Percentiles rank a stretch among this genome's conserved stretches.
phyloP scores from a whole-genome alignment of 148 eudicot genomes.

The Camellia lanceoleosa region DNA sequence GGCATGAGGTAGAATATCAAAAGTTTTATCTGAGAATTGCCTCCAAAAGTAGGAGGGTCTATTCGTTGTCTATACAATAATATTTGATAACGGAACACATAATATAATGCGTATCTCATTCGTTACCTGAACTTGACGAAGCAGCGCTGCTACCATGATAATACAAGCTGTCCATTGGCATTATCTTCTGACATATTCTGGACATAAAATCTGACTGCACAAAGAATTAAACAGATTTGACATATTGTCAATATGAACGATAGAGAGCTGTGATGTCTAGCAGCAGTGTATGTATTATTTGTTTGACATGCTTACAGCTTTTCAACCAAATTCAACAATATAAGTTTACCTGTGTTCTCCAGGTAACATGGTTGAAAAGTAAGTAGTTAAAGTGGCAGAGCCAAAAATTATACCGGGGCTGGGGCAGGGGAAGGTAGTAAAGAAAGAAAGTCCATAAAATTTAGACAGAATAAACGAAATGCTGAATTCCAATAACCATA shows the following conservation, averaged over 20 bases:
- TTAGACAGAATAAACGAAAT: background rate
- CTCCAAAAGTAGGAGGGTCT: background rate
- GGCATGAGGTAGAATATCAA: background rate
- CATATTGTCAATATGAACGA: background rate
- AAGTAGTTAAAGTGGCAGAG: background rate
- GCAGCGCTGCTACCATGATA: background rate
- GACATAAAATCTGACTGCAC: conserved; percentile 5
- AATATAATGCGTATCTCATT: background rate
- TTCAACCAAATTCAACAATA: background rate
- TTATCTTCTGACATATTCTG: background rate
- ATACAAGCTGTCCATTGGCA: conserved; percentile 3
- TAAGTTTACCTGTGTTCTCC: background rate
- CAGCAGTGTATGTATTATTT: too few relatives aligned
- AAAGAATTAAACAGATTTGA: background rate
- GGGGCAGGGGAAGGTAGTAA: background rate
- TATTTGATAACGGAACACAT: background rate
- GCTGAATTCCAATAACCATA: background rate
- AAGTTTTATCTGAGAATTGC: background rate
- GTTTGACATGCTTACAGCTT: background rate
- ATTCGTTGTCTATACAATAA: background rate
- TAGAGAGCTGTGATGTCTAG: background rate
- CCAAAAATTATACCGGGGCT: background rate
- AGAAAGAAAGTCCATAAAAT: background rate
- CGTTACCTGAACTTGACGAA: conserved; percentile 12
- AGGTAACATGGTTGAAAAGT: background rate